Evolutionary conservation across 2,329 filamentous ascomycete genomes (phyloP), one percentile per base, ranked within the genome.

Genomic region (Venturia oleaginea): DNA sequence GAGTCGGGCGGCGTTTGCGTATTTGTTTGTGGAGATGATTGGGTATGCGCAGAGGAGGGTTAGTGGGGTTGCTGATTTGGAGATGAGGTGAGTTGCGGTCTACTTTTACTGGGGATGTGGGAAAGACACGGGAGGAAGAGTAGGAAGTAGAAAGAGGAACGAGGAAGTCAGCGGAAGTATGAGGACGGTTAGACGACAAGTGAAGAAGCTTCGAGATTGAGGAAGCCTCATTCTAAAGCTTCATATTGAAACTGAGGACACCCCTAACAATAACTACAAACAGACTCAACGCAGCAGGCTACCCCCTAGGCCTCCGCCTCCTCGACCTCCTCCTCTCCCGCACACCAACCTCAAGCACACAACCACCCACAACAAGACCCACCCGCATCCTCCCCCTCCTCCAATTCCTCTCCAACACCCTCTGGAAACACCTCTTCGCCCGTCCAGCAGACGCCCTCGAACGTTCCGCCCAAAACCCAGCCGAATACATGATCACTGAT

Each of bases 401-500:
- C 54, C 93, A 97, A 77, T 92, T 97, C 77, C 94, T 99, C 76
- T 94, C 95, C 75, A 91, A 92, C 67, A 89, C 88, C 64, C 83
- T 97, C 64, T 99, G 93, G 90, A 86, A 89, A 69, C 90, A 96
- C 76, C 88, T 99, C 60, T 99, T 99, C 76, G 87, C 86, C 43
- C 89, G 93, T 1, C 88, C 92, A 64, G 94, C 94, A 34, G 93
- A 97, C 78, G 89, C 91, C 22, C 86, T 99, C 65, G 94, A 99
- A 79, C 92, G 94, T 78, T 91, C 87, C 66, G 87, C 90, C 10
- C 85, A 87, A 63, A 93, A 92, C 62, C 88, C 91, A 10, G 91
- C 94, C 70, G 93, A 97, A 80, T 99, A 97, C 81, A 97, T 99
- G 93, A 94, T 99, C 71, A 91, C 92, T 71, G 94, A 99, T 78